Base-by-base conservation (phyloP, 2,329 filamentous ascomycete species). In the Cercospora beticola region DNA sequence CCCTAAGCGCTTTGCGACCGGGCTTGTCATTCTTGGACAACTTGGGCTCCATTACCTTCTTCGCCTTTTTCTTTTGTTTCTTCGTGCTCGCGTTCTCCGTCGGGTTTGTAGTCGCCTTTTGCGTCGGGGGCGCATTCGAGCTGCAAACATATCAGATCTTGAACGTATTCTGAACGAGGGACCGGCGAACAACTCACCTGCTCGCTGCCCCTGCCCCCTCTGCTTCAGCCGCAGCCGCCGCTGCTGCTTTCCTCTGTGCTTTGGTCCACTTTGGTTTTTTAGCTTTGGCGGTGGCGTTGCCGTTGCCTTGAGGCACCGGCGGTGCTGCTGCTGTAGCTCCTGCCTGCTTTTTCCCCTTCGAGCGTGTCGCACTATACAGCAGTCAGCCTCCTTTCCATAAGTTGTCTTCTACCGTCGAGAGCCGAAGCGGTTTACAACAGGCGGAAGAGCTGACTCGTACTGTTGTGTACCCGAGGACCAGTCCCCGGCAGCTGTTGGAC, bases 371-470 rank as follows among this genome's bases (percentile, higher is more conserved):
- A 57, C 66, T 68, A 60, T 30, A 56, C n/a, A 64, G 56, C 14
- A 59, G 66, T 68, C 66, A 68, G 66, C 46, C 23, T 52, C 66
- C 28, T 23, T 28, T 46, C 62, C 62, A 31, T 65, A 46, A 46
- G 23, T 49, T 46, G 57, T 31, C 16, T 23, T 36, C 36, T 46
- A 68, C 54, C 61, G 49, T 52, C n/a, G 33, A 14, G 54, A 43
- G 46, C 28, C 31, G 56, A 64, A 43, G 62, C 66, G 66, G 49
- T 58, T 46, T 46, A 68, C 62, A 61, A 65, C 66, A 56, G 62
- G 33, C 23, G 66, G 66, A 31, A 18, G 40, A 56, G 54, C 62
- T 64, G 62, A 64, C 49, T 64, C 62, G 62, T 64, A 64, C 49
- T 64, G 33, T 49, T 26, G 54, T 40, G 26, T 31, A 64, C 57